A percentile compares a stretch with the other conserved stretches of the same genome.
Evolutionary conservation across 352 stramenopile species (phyloP).

Genomic region (Phytophthora pisi): DNA sequence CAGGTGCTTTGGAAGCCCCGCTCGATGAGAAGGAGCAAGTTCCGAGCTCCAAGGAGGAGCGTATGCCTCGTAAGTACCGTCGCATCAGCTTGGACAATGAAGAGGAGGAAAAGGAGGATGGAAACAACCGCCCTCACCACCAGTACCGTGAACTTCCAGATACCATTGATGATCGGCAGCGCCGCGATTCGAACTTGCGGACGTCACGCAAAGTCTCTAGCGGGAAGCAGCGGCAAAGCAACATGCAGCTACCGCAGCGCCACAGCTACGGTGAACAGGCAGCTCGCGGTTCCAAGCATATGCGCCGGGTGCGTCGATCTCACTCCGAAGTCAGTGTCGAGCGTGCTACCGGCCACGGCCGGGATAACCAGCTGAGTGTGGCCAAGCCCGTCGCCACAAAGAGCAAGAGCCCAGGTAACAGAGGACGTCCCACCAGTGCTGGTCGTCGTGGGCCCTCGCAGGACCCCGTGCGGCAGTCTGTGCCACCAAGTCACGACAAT

Average conservation of each 20-base stretch:
- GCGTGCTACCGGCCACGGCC: constrained; percentile 21
- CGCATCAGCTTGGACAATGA: constrained; percentile 71
- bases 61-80: constrained; percentile 58
- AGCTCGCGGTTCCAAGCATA: constrained; percentile 42
- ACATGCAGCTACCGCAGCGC: constrained; percentile 35
- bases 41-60: constrained; percentile 34
- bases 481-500: constrained; percentile 31
- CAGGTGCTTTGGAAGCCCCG: constrained; percentile 39
- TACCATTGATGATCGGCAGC: constrained; percentile 41
- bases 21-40: constrained; percentile 29
- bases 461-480: constrained; percentile 27
- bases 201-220: constrained; percentile 42
- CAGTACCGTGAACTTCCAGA: constrained; percentile 41
- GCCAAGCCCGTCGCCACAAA: constrained; percentile 19
- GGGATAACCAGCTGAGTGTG: constrained; percentile 19
- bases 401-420: constrained; percentile 21
- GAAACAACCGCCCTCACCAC: constrained; percentile 30
- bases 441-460: constrained; percentile 29
- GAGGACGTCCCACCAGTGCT: constrained; percentile 21
- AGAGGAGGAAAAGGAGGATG: constrained; percentile 70
- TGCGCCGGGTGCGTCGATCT: constrained; percentile 45
- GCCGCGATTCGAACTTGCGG: constrained; percentile 43
- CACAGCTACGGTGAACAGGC: constrained; percentile 41
- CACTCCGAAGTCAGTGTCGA: constrained; percentile 59
- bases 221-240: constrained; percentile 41